phyloP scores from a whole-genome alignment of 2,329 filamentous ascomycete genomes.

The Pyricularia sp. region DNA sequence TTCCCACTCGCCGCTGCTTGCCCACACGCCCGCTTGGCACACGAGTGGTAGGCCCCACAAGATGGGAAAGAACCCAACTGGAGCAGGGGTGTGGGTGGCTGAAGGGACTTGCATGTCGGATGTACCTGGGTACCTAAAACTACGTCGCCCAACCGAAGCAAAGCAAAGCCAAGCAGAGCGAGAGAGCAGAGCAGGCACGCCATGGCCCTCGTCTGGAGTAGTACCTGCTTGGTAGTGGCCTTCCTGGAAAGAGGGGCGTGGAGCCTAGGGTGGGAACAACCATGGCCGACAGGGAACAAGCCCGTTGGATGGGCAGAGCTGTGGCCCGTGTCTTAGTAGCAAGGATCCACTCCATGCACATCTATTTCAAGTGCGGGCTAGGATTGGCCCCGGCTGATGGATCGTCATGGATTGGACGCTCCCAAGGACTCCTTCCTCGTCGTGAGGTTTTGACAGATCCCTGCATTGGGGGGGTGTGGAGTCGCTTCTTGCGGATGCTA shows the following conservation, averaged over 20 bases:
- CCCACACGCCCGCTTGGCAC: constrained; percentile 2
- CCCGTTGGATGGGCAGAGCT: neutral
- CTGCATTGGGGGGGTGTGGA: neutral
- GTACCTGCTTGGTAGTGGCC: neutral
- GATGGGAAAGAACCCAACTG: neutral
- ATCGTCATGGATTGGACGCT: neutral
- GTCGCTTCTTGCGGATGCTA: neutral
- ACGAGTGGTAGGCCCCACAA: neutral
- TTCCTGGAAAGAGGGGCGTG: neutral
- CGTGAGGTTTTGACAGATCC: neutral
- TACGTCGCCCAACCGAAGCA: neutral
- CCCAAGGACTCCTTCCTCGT: neutral
- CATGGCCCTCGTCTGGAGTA: neutral
- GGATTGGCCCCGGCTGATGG: constrained; percentile 2
- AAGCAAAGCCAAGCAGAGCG: neutral
- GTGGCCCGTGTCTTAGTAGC: constrained; percentile 2
- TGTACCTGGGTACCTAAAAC: neutral
- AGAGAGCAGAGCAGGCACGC: neutral
- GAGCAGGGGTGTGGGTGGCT: neutral
- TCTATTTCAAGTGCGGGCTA: constrained; percentile 4
- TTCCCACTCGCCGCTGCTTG: neutral
- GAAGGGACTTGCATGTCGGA: neutral
- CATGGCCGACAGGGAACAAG: neutral
- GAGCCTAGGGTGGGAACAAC: neutral
- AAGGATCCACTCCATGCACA: constrained; percentile 1